These are phyloP conservation scores for Hypoxylon subgilvum DNA, from an alignment of 495 filamentous ascomycete genomes.

Conservation along the genomic window DNA sequence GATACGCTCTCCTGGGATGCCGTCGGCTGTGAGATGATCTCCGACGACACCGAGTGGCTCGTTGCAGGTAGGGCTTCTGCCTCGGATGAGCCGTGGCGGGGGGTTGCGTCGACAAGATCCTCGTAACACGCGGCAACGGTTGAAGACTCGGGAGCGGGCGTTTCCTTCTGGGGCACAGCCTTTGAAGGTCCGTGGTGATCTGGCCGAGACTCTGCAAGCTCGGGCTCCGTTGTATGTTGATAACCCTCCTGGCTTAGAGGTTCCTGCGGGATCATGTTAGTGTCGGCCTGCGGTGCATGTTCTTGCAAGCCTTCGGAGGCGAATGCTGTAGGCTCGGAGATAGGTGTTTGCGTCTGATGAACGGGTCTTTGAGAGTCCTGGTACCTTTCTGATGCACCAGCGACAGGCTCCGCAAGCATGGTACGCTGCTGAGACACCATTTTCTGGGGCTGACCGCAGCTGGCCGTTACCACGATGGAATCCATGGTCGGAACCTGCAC, in stretches of 20 bases:
- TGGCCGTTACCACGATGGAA: background rate
- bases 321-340: background rate
- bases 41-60: background rate
- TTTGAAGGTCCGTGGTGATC: background rate
- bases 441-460: slow-evolving; percentile 8
- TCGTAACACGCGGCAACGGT: too few species aligned
- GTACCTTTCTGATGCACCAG: background rate
- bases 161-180: background rate
- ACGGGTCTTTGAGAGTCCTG: background rate
- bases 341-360: background rate
- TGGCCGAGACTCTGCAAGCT: background rate
- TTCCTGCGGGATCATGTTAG: background rate
- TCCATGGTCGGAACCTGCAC: background rate
- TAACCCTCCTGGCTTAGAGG: background rate
- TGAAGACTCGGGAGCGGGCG: background rate
- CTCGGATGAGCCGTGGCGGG: too few species aligned
- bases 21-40: background rate
- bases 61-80: background rate
- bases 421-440: slow-evolving; percentile 1
- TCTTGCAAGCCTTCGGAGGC: background rate
- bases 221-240: background rate
- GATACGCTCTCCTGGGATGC: slow-evolving; percentile 4
- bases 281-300: background rate
- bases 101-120: too few species aligned
- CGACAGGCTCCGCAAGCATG: background rate